Conservation (phyloP, 768 basidiomycete genomes). For the Mycena amicta region DNA sequence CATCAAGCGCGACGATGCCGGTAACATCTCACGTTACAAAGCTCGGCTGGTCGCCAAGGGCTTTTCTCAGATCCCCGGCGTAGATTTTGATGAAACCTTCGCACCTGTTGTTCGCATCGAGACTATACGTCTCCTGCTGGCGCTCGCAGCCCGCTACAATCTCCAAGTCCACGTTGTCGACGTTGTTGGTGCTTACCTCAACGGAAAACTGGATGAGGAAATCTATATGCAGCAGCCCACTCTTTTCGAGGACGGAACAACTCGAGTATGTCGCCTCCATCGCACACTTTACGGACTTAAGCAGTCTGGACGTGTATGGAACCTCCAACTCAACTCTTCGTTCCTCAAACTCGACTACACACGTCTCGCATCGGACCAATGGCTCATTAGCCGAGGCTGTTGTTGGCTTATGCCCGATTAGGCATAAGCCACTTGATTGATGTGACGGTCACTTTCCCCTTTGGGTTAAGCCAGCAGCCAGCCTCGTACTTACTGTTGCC, state of each 20-base stretch:
- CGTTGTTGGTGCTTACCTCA: constrained; percentile 22
- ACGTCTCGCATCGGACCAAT: constrained; percentile 17
- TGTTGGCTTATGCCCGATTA: too few relatives aligned
- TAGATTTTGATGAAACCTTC: constrained; percentile 29
- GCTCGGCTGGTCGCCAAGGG: constrained; percentile 22
- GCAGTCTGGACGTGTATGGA: constrained; percentile 29
- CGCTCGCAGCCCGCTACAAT: constrained; percentile 30
- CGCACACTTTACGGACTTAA: constrained; percentile 31
- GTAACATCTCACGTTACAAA: constrained; percentile 31
- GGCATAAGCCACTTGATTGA: too few relatives aligned
- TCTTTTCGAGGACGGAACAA: constrained; percentile 16
- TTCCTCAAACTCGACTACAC: constrained; percentile 16
- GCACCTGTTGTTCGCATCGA: constrained; percentile 18
- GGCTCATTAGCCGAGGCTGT: constrained; percentile 19
- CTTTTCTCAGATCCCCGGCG: constrained; percentile 34
- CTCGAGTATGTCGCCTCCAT: constrained; percentile 13
- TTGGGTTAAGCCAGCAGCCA: too few relatives aligned
- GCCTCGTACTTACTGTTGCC: too few relatives aligned
- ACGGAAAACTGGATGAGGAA: constrained; percentile 17
- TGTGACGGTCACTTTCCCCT: too few relatives aligned
- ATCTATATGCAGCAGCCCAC: constrained; percentile 21
- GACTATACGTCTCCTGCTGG: constrained; percentile 23
- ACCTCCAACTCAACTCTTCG: constrained; percentile 22
- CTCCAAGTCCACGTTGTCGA: constrained; percentile 36
- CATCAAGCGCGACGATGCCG: constrained; percentile 32